These are phyloP conservation scores for Sporothrix mexicana DNA, from an alignment of 2,329 filamentous ascomycete species.

Conservation along the genomic window DNA sequence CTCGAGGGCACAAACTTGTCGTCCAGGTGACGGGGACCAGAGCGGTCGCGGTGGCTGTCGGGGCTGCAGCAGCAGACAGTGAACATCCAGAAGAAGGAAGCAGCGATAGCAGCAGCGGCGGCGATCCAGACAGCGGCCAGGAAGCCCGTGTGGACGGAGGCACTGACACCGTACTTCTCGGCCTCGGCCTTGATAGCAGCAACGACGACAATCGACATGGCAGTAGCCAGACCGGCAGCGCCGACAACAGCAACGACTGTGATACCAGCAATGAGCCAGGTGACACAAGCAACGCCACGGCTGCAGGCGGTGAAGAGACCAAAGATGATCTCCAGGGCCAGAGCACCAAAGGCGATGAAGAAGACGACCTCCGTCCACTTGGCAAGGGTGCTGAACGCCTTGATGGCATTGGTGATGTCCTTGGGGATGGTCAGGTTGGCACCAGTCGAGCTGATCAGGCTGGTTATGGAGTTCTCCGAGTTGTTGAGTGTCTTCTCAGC, in stretches of 20 bases:
- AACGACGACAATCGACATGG: slow-evolving; percentile 72
- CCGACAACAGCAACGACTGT: slow-evolving; percentile 61
- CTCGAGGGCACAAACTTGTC: slow-evolving; percentile 59
- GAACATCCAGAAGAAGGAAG: slow-evolving; percentile 88
- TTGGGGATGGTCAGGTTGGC: slow-evolving; percentile 69
- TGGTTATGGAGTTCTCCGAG: slow-evolving; percentile 61
- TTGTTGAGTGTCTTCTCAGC: slow-evolving; percentile 73
- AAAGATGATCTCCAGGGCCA: slow-evolving; percentile 73
- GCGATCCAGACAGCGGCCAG: slow-evolving; percentile 79
- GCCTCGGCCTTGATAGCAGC: slow-evolving; percentile 70
- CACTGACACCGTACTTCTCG: slow-evolving; percentile 72
- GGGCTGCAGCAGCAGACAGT: slow-evolving; percentile 87
- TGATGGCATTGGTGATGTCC: slow-evolving; percentile 69
- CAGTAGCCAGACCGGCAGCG: slow-evolving; percentile 75
- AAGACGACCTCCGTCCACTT: slow-evolving; percentile 87
- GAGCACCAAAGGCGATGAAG: slow-evolving; percentile 72
- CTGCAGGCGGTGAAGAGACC: slow-evolving; percentile 85
- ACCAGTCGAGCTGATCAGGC: slow-evolving; percentile 55
- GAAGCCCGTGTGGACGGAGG: slow-evolving; percentile 70
- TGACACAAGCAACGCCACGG: slow-evolving; percentile 79
- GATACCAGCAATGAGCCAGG: slow-evolving; percentile 75
- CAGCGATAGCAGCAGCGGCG: slow-evolving; percentile 74
- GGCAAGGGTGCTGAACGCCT: slow-evolving; percentile 73
- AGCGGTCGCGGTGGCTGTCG: slow-evolving; percentile 53
- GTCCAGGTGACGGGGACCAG: slow-evolving; percentile 45